Evolutionary conservation across 768 basidiomycete genomes (phyloP).

Genomic region (Pluteus cervinus): DNA sequence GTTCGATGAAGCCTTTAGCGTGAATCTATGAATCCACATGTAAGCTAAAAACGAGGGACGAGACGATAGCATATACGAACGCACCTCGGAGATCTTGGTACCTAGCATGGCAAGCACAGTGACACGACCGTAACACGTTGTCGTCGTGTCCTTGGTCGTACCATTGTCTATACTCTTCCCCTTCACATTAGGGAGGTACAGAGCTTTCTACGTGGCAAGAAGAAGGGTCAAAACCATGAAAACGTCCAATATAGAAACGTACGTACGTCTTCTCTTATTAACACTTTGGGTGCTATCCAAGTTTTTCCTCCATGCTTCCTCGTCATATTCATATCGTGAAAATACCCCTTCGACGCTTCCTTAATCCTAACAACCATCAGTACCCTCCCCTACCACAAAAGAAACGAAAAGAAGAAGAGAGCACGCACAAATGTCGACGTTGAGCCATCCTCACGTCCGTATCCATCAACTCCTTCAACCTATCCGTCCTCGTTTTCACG

Average conservation of each 20-base stretch:
- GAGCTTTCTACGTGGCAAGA: slow-evolving; percentile 60
- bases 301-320: slow-evolving; percentile 85
- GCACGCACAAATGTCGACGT: slow-evolving; percentile 52
- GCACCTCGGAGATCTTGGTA: slow-evolving; percentile 83
- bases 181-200: slow-evolving; percentile 84
- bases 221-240: not conserved
- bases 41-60: slow-evolving; percentile 1
- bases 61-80: slow-evolving; percentile 12
- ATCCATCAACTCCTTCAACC: slow-evolving; percentile 64
- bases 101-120: slow-evolving; percentile 80
- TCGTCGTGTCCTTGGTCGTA: slow-evolving; percentile 64
- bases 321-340: slow-evolving; percentile 75
- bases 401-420: not conserved
- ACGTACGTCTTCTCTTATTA: slow-evolving; percentile 88
- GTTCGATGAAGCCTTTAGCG: slow-evolving; percentile 59
- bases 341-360: slow-evolving; percentile 74
- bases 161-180: slow-evolving; percentile 62
- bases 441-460: slow-evolving; percentile 65
- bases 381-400: no score
- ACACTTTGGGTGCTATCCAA: slow-evolving; percentile 85
- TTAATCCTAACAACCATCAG: slow-evolving; percentile 29
- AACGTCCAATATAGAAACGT: not conserved
- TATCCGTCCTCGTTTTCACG: slow-evolving; percentile 52
- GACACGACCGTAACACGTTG: slow-evolving; percentile 68
- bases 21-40: slow-evolving; percentile 52